These are phyloP conservation scores for Coemansia sp. DNA, from an alignment of 192 early-diverging fungal species.

Conservation along the genomic window DNA sequence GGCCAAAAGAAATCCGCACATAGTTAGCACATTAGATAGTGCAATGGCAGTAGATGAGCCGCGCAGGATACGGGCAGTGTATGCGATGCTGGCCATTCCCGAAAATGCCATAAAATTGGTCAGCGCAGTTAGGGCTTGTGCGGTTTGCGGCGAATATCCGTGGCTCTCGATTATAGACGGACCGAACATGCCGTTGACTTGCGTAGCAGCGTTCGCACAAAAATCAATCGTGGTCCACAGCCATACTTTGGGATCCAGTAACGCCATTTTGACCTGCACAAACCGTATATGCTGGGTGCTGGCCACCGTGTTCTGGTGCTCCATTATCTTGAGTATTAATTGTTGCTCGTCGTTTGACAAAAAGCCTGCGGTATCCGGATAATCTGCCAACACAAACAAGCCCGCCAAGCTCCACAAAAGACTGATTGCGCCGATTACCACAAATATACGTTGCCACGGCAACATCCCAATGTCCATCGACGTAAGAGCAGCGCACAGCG, in stretches of 20 bases:
- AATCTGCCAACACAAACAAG: conserved; percentile 33
- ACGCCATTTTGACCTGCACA: conserved; percentile 24
- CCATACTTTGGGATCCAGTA: conserved; percentile 35
- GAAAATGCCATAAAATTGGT: conserved; percentile 49
- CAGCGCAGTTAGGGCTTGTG: conserved; percentile 33
- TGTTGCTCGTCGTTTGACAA: conserved; percentile 26
- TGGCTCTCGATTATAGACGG: conserved; percentile 47
- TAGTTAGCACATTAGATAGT: conserved; percentile 28
- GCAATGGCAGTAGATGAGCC: conserved; percentile 35
- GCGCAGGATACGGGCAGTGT: conserved; percentile 11
- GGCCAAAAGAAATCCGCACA: conserved; percentile 31
- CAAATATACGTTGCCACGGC: conserved; percentile 42
- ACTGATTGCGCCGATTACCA: conserved; percentile 26
- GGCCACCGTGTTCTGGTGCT: conserved; percentile 38
- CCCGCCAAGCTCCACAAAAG: conserved; percentile 36
- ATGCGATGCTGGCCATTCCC: conserved; percentile 42
- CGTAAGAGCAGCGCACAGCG: conserved; percentile 31
- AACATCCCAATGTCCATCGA: conserved; percentile 10
- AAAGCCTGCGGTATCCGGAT: conserved; percentile 40
- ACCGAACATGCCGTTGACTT: conserved; percentile 54
- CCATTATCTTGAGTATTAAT: conserved; percentile 32
- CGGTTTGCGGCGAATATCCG: conserved; percentile 36
- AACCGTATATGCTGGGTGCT: conserved; percentile 24
- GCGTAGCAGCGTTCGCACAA: conserved; percentile 43
- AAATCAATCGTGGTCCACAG: conserved; percentile 48